Conservation (phyloP, 208 protist species). For the Lotmaria passim region DNA sequence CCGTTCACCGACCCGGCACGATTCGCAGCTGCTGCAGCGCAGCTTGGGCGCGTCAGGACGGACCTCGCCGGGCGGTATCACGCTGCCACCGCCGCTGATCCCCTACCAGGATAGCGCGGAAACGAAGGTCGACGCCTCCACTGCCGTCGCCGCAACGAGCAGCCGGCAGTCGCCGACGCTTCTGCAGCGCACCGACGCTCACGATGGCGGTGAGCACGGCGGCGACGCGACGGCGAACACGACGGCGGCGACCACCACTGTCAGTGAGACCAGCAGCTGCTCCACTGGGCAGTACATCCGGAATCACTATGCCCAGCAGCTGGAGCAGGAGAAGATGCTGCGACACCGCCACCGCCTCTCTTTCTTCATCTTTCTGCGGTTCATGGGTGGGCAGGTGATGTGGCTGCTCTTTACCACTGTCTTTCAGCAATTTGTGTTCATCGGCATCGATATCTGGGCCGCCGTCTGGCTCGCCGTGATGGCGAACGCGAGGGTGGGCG, state of each 20-base stretch:
- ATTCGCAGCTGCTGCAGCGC: background rate
- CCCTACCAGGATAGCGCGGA: background rate
- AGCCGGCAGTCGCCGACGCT: slow-evolving; percentile 8
- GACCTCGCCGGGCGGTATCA: slow-evolving; percentile 1
- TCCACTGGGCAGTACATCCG: slow-evolving; percentile 24
- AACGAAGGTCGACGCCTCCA: background rate
- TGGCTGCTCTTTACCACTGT: slow-evolving; percentile 45
- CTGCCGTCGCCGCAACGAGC: background rate
- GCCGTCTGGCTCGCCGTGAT: slow-evolving; percentile 47
- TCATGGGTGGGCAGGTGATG: slow-evolving; percentile 54
- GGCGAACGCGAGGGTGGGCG: slow-evolving; percentile 14
- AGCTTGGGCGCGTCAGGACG: slow-evolving; percentile 9
- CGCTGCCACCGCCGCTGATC: slow-evolving; percentile 8
- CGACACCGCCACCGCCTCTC: slow-evolving; percentile 25
- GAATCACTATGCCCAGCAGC: slow-evolving; percentile 29
- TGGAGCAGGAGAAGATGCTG: slow-evolving; percentile 30
- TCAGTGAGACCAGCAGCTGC: slow-evolving; percentile 19
- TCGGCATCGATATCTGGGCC: slow-evolving; percentile 56
- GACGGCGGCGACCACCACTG: slow-evolving; percentile 10
- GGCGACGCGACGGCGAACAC: background rate
- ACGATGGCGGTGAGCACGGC: background rate
- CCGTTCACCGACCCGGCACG: background rate
- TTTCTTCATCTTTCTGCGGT: slow-evolving; percentile 41
- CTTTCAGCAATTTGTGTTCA: slow-evolving; percentile 46
- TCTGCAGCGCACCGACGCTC: background rate